These are phyloP conservation scores for Plectosphaerella plurivora DNA, from an alignment of 2,329 filamentous ascomycete genomes.

Conservation along the genomic window DNA sequence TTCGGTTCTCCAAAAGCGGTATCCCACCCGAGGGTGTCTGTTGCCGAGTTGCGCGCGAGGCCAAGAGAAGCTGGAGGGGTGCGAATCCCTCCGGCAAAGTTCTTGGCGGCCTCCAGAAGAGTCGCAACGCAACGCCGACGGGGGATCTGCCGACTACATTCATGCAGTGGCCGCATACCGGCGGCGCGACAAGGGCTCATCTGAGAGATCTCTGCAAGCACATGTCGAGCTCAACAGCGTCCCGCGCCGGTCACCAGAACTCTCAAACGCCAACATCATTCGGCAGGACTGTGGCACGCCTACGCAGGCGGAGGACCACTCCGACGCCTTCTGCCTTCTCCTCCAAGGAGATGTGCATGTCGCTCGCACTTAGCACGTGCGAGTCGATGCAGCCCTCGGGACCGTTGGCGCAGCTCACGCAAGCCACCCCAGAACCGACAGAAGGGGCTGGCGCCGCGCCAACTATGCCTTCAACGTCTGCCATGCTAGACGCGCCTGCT, in stretches of 20 bases:
- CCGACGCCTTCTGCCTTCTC: slow-evolving; percentile 49
- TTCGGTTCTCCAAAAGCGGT: slow-evolving; percentile 58
- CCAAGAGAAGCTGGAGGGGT: slow-evolving; percentile 63
- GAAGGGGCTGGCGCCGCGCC: slow-evolving; percentile 12
- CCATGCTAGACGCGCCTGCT: slow-evolving; percentile 13
- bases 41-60: slow-evolving; percentile 59
- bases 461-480: not conserved
- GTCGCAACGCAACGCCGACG: slow-evolving; percentile 53
- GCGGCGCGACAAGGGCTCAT: slow-evolving; percentile 56
- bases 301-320: slow-evolving; percentile 43
- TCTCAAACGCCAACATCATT: slow-evolving; percentile 54
- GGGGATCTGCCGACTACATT: slow-evolving; percentile 41
- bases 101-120: slow-evolving; percentile 30
- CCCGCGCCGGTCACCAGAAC: slow-evolving; percentile 39
- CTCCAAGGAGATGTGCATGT: slow-evolving; percentile 58
- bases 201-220: slow-evolving; percentile 59
- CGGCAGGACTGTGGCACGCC: slow-evolving; percentile 42
- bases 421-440: slow-evolving; percentile 27
- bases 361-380: slow-evolving; percentile 57
- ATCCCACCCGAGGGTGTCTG: slow-evolving; percentile 63
- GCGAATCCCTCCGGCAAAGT: slow-evolving; percentile 34
- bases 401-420: slow-evolving; percentile 56
- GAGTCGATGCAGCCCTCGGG: slow-evolving; percentile 61
- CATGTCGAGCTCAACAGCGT: slow-evolving; percentile 40
- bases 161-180: slow-evolving; percentile 61